phyloP scores from a whole-genome alignment of 2,329 filamentous ascomycete species.

The Penicillium sp. region DNA sequence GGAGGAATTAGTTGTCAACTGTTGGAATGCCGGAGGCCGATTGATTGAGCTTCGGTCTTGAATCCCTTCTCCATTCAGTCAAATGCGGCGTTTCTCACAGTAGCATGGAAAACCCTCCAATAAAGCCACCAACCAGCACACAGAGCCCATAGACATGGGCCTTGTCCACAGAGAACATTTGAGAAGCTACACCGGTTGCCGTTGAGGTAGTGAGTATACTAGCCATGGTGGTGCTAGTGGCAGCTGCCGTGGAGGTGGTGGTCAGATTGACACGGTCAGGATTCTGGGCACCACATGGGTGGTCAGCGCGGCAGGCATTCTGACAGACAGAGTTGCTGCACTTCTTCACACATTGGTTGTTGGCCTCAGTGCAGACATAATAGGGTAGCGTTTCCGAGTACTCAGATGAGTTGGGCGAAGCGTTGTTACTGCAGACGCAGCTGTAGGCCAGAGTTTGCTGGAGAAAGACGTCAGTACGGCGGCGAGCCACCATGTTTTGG shows the following conservation, averaged over 20 bases:
- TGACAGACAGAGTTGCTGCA: conserved; percentile 53
- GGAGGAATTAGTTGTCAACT: neutral
- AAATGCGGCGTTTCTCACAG: conserved; percentile 41
- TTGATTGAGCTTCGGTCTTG: neutral
- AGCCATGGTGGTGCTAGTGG: conserved; percentile 34
- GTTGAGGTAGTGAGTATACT: conserved; percentile 20
- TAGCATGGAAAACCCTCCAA: conserved; percentile 57
- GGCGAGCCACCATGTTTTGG: too few species aligned
- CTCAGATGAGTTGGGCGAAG: conserved; percentile 57
- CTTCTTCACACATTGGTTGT: conserved; percentile 53
- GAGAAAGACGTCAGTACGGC: conserved; percentile 7
- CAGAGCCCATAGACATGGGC: conserved; percentile 57
- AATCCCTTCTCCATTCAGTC: neutral
- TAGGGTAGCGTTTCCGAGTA: conserved; percentile 63
- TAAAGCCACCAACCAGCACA: conserved; percentile 53
- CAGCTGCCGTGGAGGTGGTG: conserved; percentile 39
- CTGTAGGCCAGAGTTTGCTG: conserved; percentile 51
- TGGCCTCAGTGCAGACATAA: conserved; percentile 58
- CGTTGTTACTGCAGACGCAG: conserved; percentile 56
- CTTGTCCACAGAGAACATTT: conserved; percentile 45
- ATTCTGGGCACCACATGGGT: conserved; percentile 62
- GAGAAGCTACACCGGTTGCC: conserved; percentile 34
- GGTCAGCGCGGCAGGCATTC: conserved; percentile 50
- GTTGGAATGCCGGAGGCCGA: neutral
- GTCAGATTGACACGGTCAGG: conserved; percentile 56